These are phyloP conservation scores for Globisporangium polare DNA, from an alignment of 352 stramenopile genomes.

Conservation along the genomic window DNA sequence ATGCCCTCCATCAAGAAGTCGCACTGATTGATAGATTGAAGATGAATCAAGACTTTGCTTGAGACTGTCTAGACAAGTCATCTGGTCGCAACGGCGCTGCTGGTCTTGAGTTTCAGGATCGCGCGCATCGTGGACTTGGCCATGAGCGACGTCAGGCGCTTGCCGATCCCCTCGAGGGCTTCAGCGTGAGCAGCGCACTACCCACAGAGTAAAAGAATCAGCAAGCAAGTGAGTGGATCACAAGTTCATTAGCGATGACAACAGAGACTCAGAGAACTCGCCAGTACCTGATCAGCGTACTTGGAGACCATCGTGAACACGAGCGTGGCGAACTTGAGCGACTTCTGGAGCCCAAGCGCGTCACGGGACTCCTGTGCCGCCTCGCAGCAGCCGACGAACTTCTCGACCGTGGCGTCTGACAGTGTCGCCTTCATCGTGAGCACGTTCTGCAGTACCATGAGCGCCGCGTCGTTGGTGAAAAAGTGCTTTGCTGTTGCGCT, in stretches of 20 bases:
- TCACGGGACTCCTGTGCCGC: constrained; percentile 30
- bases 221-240: background rate
- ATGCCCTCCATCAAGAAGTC: background rate
- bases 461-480: constrained; percentile 55
- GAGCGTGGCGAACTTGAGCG: constrained; percentile 61
- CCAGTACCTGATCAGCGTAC: constrained; percentile 34
- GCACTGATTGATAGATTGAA: background rate
- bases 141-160: constrained; percentile 51
- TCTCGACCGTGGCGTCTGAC: constrained; percentile 39
- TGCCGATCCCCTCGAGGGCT: constrained; percentile 38
- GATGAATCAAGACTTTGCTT: background rate
- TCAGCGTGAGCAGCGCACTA: constrained; percentile 39
- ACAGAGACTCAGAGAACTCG: background rate
- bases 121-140: constrained; percentile 59
- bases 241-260: too few species aligned
- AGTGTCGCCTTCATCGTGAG: constrained; percentile 56
- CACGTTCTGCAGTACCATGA: constrained; percentile 75
- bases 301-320: constrained; percentile 65
- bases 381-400: constrained; percentile 42
- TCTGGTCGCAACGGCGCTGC: background rate
- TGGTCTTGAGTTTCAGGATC: constrained; percentile 55
- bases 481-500: constrained; percentile 18
- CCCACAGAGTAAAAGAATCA: background rate
- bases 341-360: constrained; percentile 27
- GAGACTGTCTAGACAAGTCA: background rate